These are phyloP conservation scores for Cryphonectria carpinicola DNA, from an alignment of 2,329 filamentous ascomycete genomes.

Conservation along the genomic window DNA sequence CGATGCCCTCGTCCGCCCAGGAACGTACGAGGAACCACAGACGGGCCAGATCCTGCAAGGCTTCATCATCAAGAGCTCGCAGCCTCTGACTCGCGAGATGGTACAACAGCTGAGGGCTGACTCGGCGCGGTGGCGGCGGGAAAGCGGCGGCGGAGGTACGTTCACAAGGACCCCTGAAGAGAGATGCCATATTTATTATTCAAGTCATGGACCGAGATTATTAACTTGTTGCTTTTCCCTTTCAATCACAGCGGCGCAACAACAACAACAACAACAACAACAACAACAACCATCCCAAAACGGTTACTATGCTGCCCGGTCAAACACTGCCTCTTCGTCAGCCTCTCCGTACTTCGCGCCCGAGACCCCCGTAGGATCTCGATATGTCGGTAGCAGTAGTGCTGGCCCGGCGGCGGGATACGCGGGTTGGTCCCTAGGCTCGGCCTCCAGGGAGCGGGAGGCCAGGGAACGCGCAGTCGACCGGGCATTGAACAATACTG, in stretches of 20 bases:
- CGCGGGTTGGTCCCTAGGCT: neutral
- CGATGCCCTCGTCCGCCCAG: slow-evolving; percentile 77
- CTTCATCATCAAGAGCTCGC: neutral
- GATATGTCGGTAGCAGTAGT: neutral
- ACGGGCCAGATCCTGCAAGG: neutral
- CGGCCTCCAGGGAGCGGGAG: neutral
- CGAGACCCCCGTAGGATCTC: too few relatives aligned
- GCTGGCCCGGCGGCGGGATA: neutral
- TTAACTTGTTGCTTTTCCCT: neutral
- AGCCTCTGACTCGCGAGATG: neutral
- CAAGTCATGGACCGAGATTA: neutral
- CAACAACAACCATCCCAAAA: neutral
- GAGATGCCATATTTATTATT: neutral
- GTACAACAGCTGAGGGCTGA: neutral
- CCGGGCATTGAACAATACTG: neutral
- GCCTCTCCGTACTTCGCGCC: neutral
- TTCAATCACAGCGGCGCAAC: neutral
- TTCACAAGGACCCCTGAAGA: neutral
- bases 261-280: neutral
- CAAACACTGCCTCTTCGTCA: neutral
- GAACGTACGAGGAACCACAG: slow-evolving; percentile 56
- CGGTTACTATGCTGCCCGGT: neutral
- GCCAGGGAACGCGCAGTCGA: neutral
- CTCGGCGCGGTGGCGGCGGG: neutral
- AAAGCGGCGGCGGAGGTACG: neutral